phyloP scores from a whole-genome alignment of 2,329 filamentous ascomycete species.

The Colletotrichum tofieldiae region DNA sequence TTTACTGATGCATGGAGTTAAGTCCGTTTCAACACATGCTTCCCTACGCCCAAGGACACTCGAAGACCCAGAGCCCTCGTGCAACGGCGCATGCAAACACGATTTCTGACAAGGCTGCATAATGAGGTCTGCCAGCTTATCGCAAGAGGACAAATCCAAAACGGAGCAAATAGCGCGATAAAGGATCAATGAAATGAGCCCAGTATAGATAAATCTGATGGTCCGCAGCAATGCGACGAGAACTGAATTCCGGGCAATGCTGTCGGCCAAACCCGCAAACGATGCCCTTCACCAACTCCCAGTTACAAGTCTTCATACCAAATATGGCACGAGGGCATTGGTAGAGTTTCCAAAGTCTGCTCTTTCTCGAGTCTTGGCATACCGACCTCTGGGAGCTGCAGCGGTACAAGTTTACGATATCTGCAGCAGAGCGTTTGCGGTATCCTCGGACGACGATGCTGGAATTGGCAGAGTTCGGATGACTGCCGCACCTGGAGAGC shows the following conservation, averaged over 20 bases:
- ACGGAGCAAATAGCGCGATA: not conserved
- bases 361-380: not conserved
- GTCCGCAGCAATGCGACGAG: conserved; percentile 12
- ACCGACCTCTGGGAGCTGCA: not conserved
- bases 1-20: not conserved
- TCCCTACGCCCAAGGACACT: no score
- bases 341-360: not conserved
- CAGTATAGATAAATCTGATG: not conserved
- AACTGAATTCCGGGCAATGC: not conserved
- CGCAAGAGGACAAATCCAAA: not conserved
- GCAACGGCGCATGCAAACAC: not conserved
- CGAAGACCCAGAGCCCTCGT: not conserved
- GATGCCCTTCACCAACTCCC: no score
- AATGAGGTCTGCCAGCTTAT: not conserved
- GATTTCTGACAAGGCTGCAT: not conserved
- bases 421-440: not conserved
- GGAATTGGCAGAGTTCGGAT: not conserved
- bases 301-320: not conserved
- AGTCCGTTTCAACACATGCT: not conserved
- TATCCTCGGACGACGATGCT: not conserved
- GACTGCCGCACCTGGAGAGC: not conserved
- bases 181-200: not conserved
- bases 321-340: not conserved
- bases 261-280: not conserved
- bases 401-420: not conserved